Conservation (phyloP, 495 filamentous ascomycete species). For the Bacidia gigantensis region DNA sequence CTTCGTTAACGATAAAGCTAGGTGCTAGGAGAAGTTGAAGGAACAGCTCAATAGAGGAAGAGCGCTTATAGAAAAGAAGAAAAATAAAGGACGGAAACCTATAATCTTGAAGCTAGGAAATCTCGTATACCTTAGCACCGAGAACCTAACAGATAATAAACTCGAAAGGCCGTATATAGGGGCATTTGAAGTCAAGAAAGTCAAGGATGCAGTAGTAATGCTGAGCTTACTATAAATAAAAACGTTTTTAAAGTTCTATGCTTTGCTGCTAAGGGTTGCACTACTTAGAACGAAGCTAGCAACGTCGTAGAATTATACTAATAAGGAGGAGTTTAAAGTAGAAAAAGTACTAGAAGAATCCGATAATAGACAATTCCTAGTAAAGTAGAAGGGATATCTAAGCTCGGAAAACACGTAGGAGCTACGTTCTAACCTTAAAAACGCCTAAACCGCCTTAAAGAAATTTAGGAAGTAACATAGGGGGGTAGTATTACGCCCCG, state of each 20-base stretch:
- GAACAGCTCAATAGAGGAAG: neutral
- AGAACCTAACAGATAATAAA: neutral
- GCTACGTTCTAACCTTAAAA: neutral
- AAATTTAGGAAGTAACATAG: too few species aligned
- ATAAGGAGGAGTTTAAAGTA: neutral
- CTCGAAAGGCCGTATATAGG: neutral
- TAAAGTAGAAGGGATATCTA: neutral
- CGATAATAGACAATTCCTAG: neutral
- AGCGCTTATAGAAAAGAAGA: neutral
- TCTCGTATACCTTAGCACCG: neutral
- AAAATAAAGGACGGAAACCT: neutral
- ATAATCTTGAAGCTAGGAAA: neutral
- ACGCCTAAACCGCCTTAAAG: too few species aligned
- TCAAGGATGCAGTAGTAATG: neutral
- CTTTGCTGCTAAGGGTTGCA: neutral
- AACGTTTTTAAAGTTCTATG: neutral
- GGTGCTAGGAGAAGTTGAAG: neutral
- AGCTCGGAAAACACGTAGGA: neutral
- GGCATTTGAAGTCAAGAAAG: neutral
- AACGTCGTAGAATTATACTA: constrained; percentile 4
- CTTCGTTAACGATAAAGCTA: neutral
- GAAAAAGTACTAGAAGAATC: neutral
- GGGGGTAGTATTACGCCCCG: too few species aligned
- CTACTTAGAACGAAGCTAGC: neutral
- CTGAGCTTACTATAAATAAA: neutral